phyloP scores from a whole-genome alignment of 1,284 basidiomycete species.

The Xerocomus amazonicus region DNA sequence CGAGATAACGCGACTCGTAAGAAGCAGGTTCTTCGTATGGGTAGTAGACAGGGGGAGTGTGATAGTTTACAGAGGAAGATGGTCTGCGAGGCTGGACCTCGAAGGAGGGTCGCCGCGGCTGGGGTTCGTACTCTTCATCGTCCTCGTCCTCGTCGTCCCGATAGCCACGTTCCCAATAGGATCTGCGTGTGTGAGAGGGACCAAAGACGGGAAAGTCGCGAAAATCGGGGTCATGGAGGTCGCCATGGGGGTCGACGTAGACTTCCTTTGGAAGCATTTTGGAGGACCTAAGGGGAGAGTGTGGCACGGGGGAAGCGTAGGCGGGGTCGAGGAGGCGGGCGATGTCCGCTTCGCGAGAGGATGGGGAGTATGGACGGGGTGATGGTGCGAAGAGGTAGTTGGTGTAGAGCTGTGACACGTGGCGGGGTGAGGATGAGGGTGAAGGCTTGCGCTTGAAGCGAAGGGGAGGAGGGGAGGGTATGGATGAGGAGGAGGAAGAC shows the following conservation, averaged over 20 bases:
- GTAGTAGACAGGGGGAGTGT: conserved; percentile 19
- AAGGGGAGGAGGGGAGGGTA: conserved; percentile 13
- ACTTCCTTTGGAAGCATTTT: conserved; percentile 33
- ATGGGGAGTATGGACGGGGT: conserved; percentile 29
- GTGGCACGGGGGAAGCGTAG: conserved; percentile 43
- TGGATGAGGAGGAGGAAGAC: conserved; percentile 19
- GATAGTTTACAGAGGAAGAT: conserved; percentile 23
- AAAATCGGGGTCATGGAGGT: conserved; percentile 66
- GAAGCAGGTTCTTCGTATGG: conserved; percentile 33
- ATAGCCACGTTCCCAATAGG: conserved; percentile 23
- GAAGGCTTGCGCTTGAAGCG: conserved; percentile 24
- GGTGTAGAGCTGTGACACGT: conserved; percentile 6
- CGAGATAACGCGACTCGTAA: conserved; percentile 30
- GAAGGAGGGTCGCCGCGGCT: conserved; percentile 15
- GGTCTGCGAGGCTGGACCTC: conserved; percentile 22
- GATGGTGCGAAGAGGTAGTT: conserved; percentile 4
- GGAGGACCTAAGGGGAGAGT: conserved; percentile 24
- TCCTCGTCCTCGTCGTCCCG: conserved; percentile 33
- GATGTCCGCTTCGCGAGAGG: conserved; percentile 43
- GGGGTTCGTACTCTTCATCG: conserved; percentile 23
- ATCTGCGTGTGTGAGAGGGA: conserved; percentile 22
- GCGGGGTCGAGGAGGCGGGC: conserved; percentile 62
- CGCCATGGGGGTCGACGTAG: conserved; percentile 59
- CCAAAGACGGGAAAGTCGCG: conserved; percentile 51
- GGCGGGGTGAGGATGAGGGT: conserved; percentile 21